Base-by-base conservation (phyloP, 495 filamentous ascomycete species). In the Sporormia fimetaria region DNA sequence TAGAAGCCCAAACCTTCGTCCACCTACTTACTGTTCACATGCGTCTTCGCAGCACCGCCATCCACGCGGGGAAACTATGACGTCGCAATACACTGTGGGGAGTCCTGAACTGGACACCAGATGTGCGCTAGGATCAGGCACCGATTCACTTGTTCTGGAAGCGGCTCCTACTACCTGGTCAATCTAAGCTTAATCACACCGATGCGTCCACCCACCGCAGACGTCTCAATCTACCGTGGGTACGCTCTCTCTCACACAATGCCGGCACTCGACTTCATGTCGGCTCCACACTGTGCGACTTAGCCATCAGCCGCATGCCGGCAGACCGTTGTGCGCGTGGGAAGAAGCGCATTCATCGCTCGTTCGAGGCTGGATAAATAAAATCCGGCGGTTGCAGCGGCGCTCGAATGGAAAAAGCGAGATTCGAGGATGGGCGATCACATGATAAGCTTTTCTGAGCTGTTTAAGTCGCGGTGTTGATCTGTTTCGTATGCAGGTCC, bases 271-370 rank as follows among this genome's bases (percentile, higher is more conserved):
- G 10, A 21, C 26, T 21, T 12, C 15, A 32, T 40, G 37, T 31
- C 37, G 37, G 37, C 37, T 40, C 37, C 37, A 32, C 37, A 40
- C 10, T 37, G 22, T 23, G 21, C 24, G n/a, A 39, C 22, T 39
- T n/a, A n/a, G n/a, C n/a, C n/a, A n/a, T 39, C 36, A 39, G 36
- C 36, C 36, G 36, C 36, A 39, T 39, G 22, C 24, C 36, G 36
- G 36, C 15, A 39, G 36, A 27, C 18, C 18, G 36, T 27, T 25
- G 36, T n/a, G n/a, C n/a, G n/a, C n/a, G n/a, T n/a, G n/a, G n/a
- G n/a, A n/a, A n/a, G n/a, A n/a, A n/a, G n/a, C n/a, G n/a, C n/a
- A n/a, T n/a, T n/a, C n/a, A n/a, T n/a, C n/a, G n/a, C n/a, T n/a
- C n/a, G n/a, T n/a, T n/a, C n/a, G n/a, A n/a, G n/a, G n/a, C n/a